These are phyloP conservation scores for Amanita thiersii DNA, from an alignment of 768 basidiomycete species.

Conservation along the genomic window DNA sequence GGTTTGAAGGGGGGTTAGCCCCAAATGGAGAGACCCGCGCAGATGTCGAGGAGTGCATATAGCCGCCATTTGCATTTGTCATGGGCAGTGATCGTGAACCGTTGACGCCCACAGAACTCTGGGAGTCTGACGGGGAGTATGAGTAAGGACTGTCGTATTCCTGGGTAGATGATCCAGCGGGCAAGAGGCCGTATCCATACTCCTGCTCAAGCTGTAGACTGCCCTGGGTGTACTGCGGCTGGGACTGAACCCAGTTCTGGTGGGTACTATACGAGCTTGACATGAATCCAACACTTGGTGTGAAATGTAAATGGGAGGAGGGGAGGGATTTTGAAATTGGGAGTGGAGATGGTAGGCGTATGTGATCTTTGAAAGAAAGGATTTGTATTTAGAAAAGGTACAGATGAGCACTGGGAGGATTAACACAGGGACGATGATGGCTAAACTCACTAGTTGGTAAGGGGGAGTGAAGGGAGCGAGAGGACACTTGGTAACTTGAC, in stretches of 20 bases:
- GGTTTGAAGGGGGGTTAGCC: not conserved
- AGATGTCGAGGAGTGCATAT: slow-evolving; percentile 10
- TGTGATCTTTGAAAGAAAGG: too few species aligned
- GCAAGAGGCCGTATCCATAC: slow-evolving; percentile 13
- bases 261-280: slow-evolving; percentile 17
- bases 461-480: too few species aligned
- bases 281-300: slow-evolving; percentile 11
- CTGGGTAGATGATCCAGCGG: slow-evolving; percentile 8
- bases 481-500: too few species aligned
- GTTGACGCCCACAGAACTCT: slow-evolving; percentile 9
- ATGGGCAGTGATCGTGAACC: slow-evolving; percentile 9
- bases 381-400: too few species aligned
- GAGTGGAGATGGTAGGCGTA: too few species aligned
- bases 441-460: too few species aligned
- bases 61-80: slow-evolving; percentile 7
- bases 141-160: not conserved
- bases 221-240: slow-evolving; percentile 17
- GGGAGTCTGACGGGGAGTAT: slow-evolving; percentile 7
- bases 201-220: slow-evolving; percentile 29
- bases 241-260: slow-evolving; percentile 20
- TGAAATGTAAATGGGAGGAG: too few species aligned
- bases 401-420: too few species aligned
- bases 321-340: too few species aligned
- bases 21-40: not conserved
- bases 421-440: too few species aligned